These are phyloP conservation scores for Phytophthora pinifolia DNA, from an alignment of 352 stramenopile species.

Conservation along the genomic window DNA sequence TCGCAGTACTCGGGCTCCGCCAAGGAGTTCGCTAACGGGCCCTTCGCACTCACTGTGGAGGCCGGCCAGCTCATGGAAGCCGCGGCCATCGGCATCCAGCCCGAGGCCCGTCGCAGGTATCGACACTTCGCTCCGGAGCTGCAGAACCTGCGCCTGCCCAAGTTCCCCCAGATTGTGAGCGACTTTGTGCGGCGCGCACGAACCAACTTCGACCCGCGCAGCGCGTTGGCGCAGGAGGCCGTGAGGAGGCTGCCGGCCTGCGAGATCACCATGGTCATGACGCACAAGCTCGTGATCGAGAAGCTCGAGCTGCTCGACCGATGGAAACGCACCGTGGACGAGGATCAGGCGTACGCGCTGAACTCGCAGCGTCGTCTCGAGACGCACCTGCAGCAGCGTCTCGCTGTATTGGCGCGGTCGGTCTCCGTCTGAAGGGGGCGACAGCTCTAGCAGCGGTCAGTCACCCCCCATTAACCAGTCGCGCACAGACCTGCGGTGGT, in stretches of 20 bases:
- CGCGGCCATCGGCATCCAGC: slow-evolving; percentile 63
- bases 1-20: slow-evolving; percentile 64
- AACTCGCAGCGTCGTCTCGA: slow-evolving; percentile 55
- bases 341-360: slow-evolving; percentile 52
- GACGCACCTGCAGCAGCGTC: slow-evolving; percentile 60
- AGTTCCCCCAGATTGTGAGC: slow-evolving; percentile 64
- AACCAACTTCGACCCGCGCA: slow-evolving; percentile 61
- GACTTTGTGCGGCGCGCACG: slow-evolving; percentile 65
- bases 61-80: slow-evolving; percentile 67
- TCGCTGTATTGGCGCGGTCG: slow-evolving; percentile 55
- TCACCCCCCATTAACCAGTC: too few relatives aligned
- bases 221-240: slow-evolving; percentile 52
- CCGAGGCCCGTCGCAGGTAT: slow-evolving; percentile 69
- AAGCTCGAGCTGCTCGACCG: slow-evolving; percentile 71
- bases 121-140: slow-evolving; percentile 50
- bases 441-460: background rate
- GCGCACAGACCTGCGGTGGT: slow-evolving; percentile 12
- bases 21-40: slow-evolving; percentile 69
- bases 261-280: slow-evolving; percentile 75
- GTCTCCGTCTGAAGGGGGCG: slow-evolving; percentile 40
- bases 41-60: slow-evolving; percentile 68
- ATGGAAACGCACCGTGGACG: slow-evolving; percentile 58
- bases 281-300: slow-evolving; percentile 73
- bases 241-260: slow-evolving; percentile 60
- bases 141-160: slow-evolving; percentile 48